Evolutionary conservation across 2,329 filamentous ascomycete genomes (phyloP), one percentile per base, ranked within the genome.

Genomic region (Aspergillus sp.): DNA sequence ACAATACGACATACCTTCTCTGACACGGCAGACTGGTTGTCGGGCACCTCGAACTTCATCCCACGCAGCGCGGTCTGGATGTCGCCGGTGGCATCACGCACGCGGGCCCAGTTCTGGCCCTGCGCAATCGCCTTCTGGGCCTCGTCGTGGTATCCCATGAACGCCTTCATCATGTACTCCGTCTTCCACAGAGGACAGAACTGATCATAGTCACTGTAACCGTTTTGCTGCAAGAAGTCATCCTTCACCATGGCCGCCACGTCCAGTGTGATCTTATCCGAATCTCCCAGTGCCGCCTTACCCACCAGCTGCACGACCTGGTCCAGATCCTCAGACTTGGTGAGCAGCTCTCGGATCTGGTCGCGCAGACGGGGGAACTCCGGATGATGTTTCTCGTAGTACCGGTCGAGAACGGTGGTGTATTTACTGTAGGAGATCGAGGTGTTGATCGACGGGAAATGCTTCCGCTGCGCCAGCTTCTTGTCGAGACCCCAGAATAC

Each of bases 151-250:
- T 93, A 99, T 53, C 88, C 89, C 81, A 99, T 89, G 86, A 99
- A 97, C 59, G 91, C 88, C 84, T 96, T 97, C 94, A 99, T 99
- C 94, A 99, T 97, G 88, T 94, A 99, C 74, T 96, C 89, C 0
- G 94, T 99, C 87, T 99, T 99, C 94, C 94, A 99, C 68, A 99
- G 84, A 46, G 94, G 94, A 71, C 94, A 99, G 85, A 96, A 99
- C 78, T 97, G 92, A 71, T 99, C 94, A 72, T 99, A 97, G 76
- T 97, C 91, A 62, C 89, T 94, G 84, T 99, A 99, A 58, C 94
- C 94, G 78, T 99, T 99, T 75, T 99, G 94, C 77, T 99, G 94
- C 71, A 99, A 73, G 79, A 99, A 99, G 73, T 99, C 94, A 70
- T 99, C 94, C 84, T 99, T 99, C 76, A 99, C 79, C 63, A 99